phyloP scores from a whole-genome alignment of 441 rosid genomes.

The Kokia cookei region DNA sequence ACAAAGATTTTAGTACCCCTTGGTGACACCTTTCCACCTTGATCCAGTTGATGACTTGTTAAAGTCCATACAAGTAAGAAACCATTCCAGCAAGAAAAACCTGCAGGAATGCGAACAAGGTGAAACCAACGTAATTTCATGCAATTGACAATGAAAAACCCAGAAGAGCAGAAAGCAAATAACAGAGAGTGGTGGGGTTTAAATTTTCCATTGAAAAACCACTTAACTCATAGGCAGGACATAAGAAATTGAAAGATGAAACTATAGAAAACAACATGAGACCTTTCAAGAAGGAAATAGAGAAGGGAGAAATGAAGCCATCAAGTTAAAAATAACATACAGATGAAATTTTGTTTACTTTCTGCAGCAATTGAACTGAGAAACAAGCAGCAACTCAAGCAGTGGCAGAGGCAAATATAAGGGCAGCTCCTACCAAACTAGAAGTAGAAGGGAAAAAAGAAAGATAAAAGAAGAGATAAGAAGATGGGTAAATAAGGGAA shows the following conservation, averaged over 20 bases:
- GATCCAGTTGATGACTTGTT: slow-evolving; percentile 7
- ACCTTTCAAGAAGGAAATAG: too few species aligned
- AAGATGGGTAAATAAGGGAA: slow-evolving; percentile 16
- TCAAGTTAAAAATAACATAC: not conserved
- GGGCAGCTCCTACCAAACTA: slow-evolving; percentile 9
- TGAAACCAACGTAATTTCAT: slow-evolving; percentile 14
- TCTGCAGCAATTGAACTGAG: not conserved
- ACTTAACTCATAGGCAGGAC: not conserved
- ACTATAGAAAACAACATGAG: not conserved
- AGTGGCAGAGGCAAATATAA: slow-evolving; percentile 8
- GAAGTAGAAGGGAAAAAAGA: slow-evolving; percentile 22
- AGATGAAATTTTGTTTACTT: not conserved
- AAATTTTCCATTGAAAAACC: not conserved
- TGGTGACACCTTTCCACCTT: slow-evolving; percentile 21
- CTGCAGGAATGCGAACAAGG: slow-evolving; percentile 21
- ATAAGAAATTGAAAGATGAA: not conserved
- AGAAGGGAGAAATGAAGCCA: not conserved
- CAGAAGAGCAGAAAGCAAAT: not conserved
- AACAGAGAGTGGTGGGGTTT: not conserved
- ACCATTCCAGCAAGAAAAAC: slow-evolving; percentile 8
- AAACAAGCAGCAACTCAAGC: slow-evolving; percentile 1
- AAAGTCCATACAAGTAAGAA: slow-evolving; percentile 14
- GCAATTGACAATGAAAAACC: slow-evolving; percentile 3
- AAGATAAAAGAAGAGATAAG: slow-evolving; percentile 24
- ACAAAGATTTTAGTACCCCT: slow-evolving; percentile 9